Evolutionary conservation across 495 filamentous ascomycete species (phyloP).

Genomic region (Penicillium parvum): DNA sequence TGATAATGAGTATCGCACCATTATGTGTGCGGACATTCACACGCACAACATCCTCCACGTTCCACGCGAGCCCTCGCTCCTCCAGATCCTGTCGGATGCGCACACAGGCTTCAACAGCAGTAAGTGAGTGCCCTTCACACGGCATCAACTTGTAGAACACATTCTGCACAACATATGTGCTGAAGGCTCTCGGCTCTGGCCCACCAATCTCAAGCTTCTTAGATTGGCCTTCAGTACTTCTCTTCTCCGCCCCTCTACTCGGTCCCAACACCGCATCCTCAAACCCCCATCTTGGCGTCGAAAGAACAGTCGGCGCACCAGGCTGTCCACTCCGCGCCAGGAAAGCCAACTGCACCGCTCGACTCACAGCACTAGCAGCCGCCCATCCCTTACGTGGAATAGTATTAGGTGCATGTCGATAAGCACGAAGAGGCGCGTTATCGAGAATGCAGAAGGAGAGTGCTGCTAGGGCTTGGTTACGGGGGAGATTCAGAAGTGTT

Average conservation of each 20-base stretch:
- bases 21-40: constrained; percentile 32
- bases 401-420: constrained; percentile 31
- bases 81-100: constrained; percentile 12
- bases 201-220: constrained; percentile 25
- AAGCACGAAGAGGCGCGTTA: constrained; percentile 33
- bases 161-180: constrained; percentile 32
- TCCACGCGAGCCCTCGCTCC: constrained; percentile 5
- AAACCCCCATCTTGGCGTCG: constrained; percentile 36
- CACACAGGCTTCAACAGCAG: constrained; percentile 36
- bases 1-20: constrained; percentile 37
- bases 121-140: constrained; percentile 36
- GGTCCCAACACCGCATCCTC: constrained; percentile 24
- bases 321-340: constrained; percentile 30
- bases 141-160: constrained; percentile 38
- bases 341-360: constrained; percentile 41
- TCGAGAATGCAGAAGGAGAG: constrained; percentile 42
- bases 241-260: too few relatives aligned
- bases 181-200: constrained; percentile 25
- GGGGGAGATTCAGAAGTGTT: constrained; percentile 32
- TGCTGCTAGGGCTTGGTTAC: constrained; percentile 29
- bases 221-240: too few relatives aligned
- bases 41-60: constrained; percentile 18
- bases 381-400: constrained; percentile 46
- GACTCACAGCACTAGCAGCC: constrained; percentile 40
- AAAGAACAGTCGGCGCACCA: constrained; percentile 31